Percentiles rank a stretch among this genome's conserved stretches.
Evolutionary conservation across 2,329 filamentous ascomycete genomes (phyloP).

Genomic region (Aspergillus fijiensis): DNA sequence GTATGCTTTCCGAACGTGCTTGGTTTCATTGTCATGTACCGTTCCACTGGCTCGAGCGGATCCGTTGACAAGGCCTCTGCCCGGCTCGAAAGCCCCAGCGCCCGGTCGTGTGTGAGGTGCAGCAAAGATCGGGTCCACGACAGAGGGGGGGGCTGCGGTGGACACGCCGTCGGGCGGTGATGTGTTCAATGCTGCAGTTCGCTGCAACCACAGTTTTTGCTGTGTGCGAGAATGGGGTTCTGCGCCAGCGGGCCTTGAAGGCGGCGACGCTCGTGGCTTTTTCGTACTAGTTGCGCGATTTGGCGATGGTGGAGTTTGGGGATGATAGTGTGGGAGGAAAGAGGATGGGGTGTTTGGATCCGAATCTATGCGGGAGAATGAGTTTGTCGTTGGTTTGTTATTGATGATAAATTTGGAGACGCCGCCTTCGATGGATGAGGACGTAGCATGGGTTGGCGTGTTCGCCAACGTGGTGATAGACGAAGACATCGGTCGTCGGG

Average conservation of each 20-base stretch:
- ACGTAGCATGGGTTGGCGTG: constrained; percentile 39
- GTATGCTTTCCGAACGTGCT: constrained; percentile 45
- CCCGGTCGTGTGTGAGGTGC: constrained; percentile 31
- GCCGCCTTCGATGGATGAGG: constrained; percentile 50
- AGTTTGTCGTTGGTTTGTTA: constrained; percentile 30
- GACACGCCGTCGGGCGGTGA: constrained; percentile 42
- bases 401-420: constrained; percentile 48
- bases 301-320: constrained; percentile 46
- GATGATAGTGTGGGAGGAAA: constrained; percentile 50
- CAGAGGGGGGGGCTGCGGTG: constrained; percentile 33
- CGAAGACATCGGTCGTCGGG: constrained; percentile 33
- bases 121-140: constrained; percentile 37
- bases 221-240: constrained; percentile 48
- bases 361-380: constrained; percentile 41
- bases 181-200: constrained; percentile 46
- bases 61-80: constrained; percentile 31
- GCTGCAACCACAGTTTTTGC: constrained; percentile 50
- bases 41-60: constrained; percentile 26
- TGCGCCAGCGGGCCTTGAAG: constrained; percentile 34
- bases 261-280: constrained; percentile 34
- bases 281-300: constrained; percentile 26
- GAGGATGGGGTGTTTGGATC: constrained; percentile 48
- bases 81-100: constrained; percentile 30
- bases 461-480: constrained; percentile 28
- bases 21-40: constrained; percentile 37